phyloP scores from a whole-genome alignment of 2,329 filamentous ascomycete species.

The Apiospora marii region DNA sequence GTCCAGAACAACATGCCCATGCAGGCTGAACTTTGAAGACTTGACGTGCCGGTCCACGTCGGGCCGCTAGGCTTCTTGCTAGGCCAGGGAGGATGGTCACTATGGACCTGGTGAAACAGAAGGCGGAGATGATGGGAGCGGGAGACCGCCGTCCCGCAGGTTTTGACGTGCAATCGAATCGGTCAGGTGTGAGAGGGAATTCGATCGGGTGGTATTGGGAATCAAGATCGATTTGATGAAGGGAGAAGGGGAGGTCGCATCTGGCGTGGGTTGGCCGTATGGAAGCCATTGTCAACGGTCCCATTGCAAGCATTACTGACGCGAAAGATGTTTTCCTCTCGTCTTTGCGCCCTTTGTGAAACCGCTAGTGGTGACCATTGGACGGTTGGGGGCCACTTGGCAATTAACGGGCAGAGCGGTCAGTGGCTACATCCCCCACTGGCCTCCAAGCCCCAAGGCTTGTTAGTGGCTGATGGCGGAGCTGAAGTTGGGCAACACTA shows the following conservation, averaged over 20 bases:
- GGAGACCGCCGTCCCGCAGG: constrained; percentile 8
- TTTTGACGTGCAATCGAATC: constrained; percentile 12
- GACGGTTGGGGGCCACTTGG: not conserved
- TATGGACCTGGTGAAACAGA: constrained; percentile 10
- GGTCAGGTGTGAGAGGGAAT: not conserved
- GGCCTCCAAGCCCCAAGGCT: not conserved
- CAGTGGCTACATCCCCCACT: constrained; percentile 10
- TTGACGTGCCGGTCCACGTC: constrained; percentile 5
- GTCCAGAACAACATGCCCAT: not conserved
- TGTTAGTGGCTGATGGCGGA: constrained; percentile 3
- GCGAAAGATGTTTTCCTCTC: not conserved
- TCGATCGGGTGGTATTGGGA: constrained; percentile 9
- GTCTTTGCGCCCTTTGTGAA: constrained; percentile 9
- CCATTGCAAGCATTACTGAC: constrained; percentile 17
- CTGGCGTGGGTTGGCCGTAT: constrained; percentile 10
- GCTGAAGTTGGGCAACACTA: not conserved
- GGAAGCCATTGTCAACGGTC: constrained; percentile 10
- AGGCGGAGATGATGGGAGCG: not conserved
- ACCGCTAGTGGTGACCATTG: constrained; percentile 1
- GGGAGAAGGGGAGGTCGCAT: constrained; percentile 13
- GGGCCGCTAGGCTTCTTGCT: not conserved
- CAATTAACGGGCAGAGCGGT: constrained; percentile 1
- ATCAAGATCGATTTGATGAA: constrained; percentile 19
- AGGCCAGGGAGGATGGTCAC: not conserved
- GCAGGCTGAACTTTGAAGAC: not conserved